Evolutionary conservation across 495 filamentous ascomycete species (phyloP), one percentile per base, ranked within the genome.

Genomic region (Penicillium lagena): DNA sequence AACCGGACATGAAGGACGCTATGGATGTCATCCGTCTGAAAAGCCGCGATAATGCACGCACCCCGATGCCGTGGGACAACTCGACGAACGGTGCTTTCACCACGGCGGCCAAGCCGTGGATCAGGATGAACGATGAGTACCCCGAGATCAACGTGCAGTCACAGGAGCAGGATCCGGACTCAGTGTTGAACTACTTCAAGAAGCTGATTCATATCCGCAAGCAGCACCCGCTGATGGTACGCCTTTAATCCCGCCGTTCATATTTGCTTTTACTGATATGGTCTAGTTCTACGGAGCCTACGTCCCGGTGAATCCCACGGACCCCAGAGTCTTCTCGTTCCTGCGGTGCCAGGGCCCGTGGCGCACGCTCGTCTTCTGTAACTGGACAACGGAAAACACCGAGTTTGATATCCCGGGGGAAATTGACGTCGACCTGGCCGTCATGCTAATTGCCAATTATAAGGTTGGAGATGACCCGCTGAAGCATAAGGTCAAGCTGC

Each of bases 121-220:
- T 80, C 61, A 57, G 68, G 4, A 59, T 72, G 17, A 68, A 79
- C 52, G 70, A 75, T 15, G 60, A 72, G 35, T 70, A 73, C 39
- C 27, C 29, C 7, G 40, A 47, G 9, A 34, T 63, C 54, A 78
- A 76, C 44, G 70, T 60, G 14, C 56, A 58, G 9, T 39, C 45
- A 8, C 73, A 78, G 45, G 52, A 51, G n/a, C 43, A 39, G 10
- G 57, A 68, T 39, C 42, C 34, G 4, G 39, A 59, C 11, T 51
- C 48, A 14, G 59, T 75, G 12, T 55, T 71, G 47, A 43, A 49
- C 1, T 79, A 70, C 43, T 80, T 68, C 64, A 63, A 63, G 29
- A 46, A 50, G 22, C 48, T 66, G 12, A 29, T 77, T 29, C 50
- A 44, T 12, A 40, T 68, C 2, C 60, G 77, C 11, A 77, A 73